Conservation (phyloP, 805 yeast species). For the Wickerhamiella australiensis region DNA sequence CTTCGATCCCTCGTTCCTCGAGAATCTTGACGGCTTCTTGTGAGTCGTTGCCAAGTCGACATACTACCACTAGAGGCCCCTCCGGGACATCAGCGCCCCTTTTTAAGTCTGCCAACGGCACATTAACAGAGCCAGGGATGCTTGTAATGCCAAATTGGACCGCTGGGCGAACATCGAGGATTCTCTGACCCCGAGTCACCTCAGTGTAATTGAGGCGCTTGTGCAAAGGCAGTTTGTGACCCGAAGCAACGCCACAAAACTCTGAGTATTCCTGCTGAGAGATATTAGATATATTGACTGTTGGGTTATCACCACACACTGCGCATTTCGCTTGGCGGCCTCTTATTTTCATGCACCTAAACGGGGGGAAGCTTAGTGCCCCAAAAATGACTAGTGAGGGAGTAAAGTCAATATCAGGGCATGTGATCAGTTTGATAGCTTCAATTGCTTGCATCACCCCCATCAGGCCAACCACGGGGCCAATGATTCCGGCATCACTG, state of each 20-base stretch:
- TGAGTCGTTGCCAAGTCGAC: conserved; percentile 88
- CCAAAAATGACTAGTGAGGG: conserved; percentile 57
- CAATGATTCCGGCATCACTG: conserved; percentile 86
- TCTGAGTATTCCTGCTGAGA: conserved; percentile 48
- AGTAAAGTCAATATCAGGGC: conserved; percentile 41
- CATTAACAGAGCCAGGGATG: conserved; percentile 46
- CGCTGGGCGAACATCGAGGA: conserved; percentile 70
- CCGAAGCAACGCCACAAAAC: conserved; percentile 57
- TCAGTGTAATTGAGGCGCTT: conserved; percentile 1
- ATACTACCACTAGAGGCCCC: conserved; percentile 39
- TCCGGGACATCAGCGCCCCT: conserved; percentile 15
- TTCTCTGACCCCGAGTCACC: conserved; percentile 21
- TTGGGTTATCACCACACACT: conserved; percentile 48
- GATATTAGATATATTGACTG: conserved; percentile 38
- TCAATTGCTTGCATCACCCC: conserved; percentile 87
- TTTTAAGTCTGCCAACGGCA: conserved; percentile 47
- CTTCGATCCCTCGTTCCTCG: conserved; percentile 35
- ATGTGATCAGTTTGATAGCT: conserved; percentile 59
- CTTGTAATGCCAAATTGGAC: conserved; percentile 63
- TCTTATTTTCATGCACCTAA: conserved; percentile 73
- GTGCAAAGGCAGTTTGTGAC: conserved; percentile 30
- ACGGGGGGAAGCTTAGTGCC: conserved; percentile 37
- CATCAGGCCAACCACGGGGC: conserved; percentile 89
- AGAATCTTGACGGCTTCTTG: conserved; percentile 56
- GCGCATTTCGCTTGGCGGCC: conserved; percentile 46